Evolutionary conservation across 805 yeast species (phyloP).

Genomic region (Suhomyces sp.): DNA sequence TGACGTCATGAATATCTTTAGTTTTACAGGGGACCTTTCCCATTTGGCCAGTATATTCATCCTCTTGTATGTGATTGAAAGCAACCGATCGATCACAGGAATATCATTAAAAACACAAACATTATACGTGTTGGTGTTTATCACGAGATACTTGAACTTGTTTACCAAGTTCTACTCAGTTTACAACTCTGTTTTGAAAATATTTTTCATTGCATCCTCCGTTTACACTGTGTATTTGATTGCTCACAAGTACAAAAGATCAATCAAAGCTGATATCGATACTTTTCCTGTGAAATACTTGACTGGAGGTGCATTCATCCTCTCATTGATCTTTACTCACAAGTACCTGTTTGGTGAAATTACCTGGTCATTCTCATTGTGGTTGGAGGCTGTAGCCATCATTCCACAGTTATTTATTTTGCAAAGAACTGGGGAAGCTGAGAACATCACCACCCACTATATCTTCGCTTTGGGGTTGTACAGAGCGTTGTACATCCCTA

Average conservation of each 20-base stretch:
- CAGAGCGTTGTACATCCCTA: constrained; percentile 86
- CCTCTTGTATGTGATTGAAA: constrained; percentile 66
- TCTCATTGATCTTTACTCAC: constrained; percentile 62
- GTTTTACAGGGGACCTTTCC: constrained; percentile 67
- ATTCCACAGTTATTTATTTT: constrained; percentile 90
- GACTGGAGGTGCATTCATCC: constrained; percentile 56
- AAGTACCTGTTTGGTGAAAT: constrained; percentile 62
- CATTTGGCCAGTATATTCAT: constrained; percentile 80
- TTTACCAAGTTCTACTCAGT: constrained; percentile 57
- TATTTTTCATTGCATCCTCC: constrained; percentile 76
- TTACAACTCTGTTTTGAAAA: constrained; percentile 79
- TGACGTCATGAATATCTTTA: constrained; percentile 38
- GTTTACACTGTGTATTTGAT: constrained; percentile 72
- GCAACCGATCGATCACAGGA: constrained; percentile 70
- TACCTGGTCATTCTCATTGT: constrained; percentile 84
- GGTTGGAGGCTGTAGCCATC: constrained; percentile 92
- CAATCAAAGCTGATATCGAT: constrained; percentile 61
- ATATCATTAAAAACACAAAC: constrained; percentile 86
- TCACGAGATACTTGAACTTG: constrained; percentile 70
- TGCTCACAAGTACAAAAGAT: constrained; percentile 57
- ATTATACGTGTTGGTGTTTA: constrained; percentile 70
- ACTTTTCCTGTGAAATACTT: constrained; percentile 75
- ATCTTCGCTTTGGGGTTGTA: constrained; percentile 91
- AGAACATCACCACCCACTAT: constrained; percentile 84
- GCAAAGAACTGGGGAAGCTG: constrained; percentile 86